These are phyloP conservation scores for Atkinsonella texensis DNA, from an alignment of 2,329 filamentous ascomycete genomes.

Conservation along the genomic window DNA sequence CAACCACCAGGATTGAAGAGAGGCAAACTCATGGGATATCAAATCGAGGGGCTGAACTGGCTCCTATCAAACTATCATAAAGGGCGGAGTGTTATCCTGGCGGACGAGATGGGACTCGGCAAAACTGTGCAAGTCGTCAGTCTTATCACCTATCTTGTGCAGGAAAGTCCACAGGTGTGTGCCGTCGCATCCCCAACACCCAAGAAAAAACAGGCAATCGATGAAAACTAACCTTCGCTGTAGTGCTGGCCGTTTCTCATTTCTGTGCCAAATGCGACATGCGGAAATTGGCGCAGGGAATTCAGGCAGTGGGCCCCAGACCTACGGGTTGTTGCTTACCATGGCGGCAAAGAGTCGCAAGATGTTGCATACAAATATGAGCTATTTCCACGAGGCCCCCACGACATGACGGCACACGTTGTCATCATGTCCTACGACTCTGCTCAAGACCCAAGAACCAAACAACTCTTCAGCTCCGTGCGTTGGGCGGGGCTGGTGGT, in stretches of 20 bases:
- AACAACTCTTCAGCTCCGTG: slow-evolving; percentile 53
- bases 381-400: slow-evolving; percentile 57
- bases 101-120: slow-evolving; percentile 95
- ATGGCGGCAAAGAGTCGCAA: slow-evolving; percentile 64
- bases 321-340: slow-evolving; percentile 83
- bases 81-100: slow-evolving; percentile 76
- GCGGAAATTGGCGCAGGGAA: slow-evolving; percentile 94
- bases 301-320: slow-evolving; percentile 87
- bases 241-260: slow-evolving; percentile 82
- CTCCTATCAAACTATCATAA: slow-evolving; percentile 80
- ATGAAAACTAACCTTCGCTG: slow-evolving; percentile 8
- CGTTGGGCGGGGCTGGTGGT: slow-evolving; percentile 83
- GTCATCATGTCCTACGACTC: slow-evolving; percentile 94
- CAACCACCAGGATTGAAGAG: slow-evolving; percentile 66
- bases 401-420: slow-evolving; percentile 72
- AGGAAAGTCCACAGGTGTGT: slow-evolving; percentile 42
- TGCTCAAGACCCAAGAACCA: slow-evolving; percentile 60
- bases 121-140: slow-evolving; percentile 93
- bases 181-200: background rate
- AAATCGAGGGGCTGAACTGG: slow-evolving; percentile 90
- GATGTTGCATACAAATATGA: slow-evolving; percentile 72
- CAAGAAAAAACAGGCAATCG: background rate
- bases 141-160: slow-evolving; percentile 61
- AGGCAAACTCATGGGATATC: slow-evolving; percentile 84
- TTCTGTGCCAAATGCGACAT: slow-evolving; percentile 89